Percentiles rank a stretch among this genome's conserved stretches.
Evolutionary conservation across 345 rosid genomes (phyloP).

Genomic region (Eucalyptus curtisii): DNA sequence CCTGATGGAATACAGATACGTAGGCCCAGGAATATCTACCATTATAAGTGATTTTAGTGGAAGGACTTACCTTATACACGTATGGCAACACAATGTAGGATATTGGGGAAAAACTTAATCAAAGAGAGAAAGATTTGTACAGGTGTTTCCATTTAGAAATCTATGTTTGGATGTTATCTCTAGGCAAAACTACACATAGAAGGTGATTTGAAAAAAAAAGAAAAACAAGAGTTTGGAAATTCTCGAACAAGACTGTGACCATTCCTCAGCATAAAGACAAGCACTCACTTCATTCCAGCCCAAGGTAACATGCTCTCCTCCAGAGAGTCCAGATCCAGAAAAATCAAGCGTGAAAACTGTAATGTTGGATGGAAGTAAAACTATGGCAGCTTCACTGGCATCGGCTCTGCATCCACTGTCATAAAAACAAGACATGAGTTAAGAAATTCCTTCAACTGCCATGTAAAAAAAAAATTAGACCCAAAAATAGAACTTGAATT

Average conservation of each 20-base stretch:
- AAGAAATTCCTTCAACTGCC: not conserved
- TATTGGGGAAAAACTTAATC: not conserved
- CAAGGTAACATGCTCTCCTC: slow-evolving; percentile 31
- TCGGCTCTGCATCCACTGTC: slow-evolving; percentile 46
- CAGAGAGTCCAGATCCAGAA: slow-evolving; percentile 47
- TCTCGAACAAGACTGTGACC: not conserved
- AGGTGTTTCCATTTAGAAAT: not conserved
- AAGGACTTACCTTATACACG: not conserved
- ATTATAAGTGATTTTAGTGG: not conserved
- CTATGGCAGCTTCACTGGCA: slow-evolving; percentile 39
- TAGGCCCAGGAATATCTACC: not conserved
- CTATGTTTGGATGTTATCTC: not conserved
- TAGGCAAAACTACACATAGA: not conserved
- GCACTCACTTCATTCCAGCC: slow-evolving; percentile 36
- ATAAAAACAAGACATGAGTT: not conserved
- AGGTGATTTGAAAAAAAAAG: not conserved
- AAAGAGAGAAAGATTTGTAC: not conserved
- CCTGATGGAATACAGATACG: not conserved
- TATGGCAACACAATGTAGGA: not conserved
- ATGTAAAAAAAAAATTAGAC: not conserved
- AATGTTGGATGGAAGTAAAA: slow-evolving; percentile 33
- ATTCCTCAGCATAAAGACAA: not conserved
- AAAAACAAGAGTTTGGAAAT: not conserved
- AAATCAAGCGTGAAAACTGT: slow-evolving; percentile 41
- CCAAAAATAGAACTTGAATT: not conserved